Base-by-base conservation (phyloP, 331 rosid species). In the Prunus yedoensis region DNA sequence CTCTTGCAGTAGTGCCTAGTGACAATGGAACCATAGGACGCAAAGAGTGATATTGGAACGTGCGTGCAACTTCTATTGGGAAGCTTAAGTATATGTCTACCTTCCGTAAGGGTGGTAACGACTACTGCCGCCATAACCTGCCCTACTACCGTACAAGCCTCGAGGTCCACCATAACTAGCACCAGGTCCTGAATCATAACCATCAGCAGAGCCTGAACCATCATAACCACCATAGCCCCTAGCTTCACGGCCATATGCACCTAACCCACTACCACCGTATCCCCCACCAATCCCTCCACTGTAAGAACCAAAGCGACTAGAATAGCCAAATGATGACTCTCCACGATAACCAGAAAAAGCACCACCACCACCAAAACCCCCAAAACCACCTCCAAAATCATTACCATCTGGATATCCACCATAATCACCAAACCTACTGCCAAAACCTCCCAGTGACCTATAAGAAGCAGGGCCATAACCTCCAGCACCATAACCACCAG, bases 81-180 rank as follows among this genome's bases (percentile, higher is more conserved):
- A 77, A 82, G 83, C 86, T 84, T 88, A 86, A 73, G 74, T 76
- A 78, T 74, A 69, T 54, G 77, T 79, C 91, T 89, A 89, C 84
- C 90, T 83, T 82, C 89, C 79, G 43, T 87, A 89, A 59, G 94
- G 94, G 81, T 89, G 94, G 83, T 85, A 87, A 18, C 91, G 91
- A 82, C 88, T 89, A 87, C 83, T 78, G 74, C 91, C 90, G 52
- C 90, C 88, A 74, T 83, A 85, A 75, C 87, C 68, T 81, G 84
- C 88, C 79, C 91, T 87, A 85, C 82, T 78, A 80, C 86, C 79
- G 43, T 85, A 87, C 41, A 66, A 17, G 63, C 88, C 91, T 41
- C 88, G 88, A 2, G 85, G 53, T 35, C 90, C 90, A 20, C 87
- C 88, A 80, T 82, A 87, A 76, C 52, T 49, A 49, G 52, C 52